phyloP scores from a whole-genome alignment of 106 monocot species.

The Chionographis japonica region DNA sequence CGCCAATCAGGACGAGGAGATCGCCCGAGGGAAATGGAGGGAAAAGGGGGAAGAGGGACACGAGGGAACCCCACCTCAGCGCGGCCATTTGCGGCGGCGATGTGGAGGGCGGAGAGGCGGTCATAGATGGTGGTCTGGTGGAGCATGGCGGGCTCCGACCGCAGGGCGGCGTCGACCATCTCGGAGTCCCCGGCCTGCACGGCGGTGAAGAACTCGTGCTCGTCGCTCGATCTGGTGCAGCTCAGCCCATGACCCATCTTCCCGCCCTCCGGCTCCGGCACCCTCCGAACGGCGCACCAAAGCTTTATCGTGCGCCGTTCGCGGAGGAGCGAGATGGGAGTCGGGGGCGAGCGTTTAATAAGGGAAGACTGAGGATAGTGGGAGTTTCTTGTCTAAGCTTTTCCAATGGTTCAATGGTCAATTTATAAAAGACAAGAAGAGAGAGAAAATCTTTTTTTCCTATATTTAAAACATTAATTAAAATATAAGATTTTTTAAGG shows the following conservation, averaged over 20 bases:
- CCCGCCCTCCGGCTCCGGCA: neutral
- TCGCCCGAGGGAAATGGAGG: too few relatives aligned
- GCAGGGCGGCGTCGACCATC: neutral
- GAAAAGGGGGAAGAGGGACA: neutral
- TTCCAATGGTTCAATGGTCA: too few relatives aligned
- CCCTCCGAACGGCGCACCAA: neutral
- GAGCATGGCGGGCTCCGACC: neutral
- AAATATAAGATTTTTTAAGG: too few relatives aligned
- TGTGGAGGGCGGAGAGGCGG: conserved; percentile 13
- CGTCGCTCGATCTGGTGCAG: conserved; percentile 3
- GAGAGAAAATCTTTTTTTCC: too few relatives aligned
- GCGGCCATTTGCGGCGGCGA: conserved; percentile 22
- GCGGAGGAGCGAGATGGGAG: neutral
- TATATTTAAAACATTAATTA: too few relatives aligned
- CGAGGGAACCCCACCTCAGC: conserved; percentile 1
- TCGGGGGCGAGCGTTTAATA: too few relatives aligned
- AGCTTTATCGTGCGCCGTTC: neutral
- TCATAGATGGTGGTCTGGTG: conserved; percentile 11
- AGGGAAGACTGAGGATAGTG: too few relatives aligned
- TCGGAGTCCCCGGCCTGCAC: conserved; percentile 5
- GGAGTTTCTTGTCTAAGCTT: too few relatives aligned
- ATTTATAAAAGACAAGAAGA: too few relatives aligned
- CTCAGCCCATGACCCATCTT: conserved; percentile 14
- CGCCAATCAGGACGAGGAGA: too few relatives aligned
- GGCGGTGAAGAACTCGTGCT: conserved; percentile 12